Conservation (phyloP, 345 rosid species). For the Aurinia saxatilis region DNA sequence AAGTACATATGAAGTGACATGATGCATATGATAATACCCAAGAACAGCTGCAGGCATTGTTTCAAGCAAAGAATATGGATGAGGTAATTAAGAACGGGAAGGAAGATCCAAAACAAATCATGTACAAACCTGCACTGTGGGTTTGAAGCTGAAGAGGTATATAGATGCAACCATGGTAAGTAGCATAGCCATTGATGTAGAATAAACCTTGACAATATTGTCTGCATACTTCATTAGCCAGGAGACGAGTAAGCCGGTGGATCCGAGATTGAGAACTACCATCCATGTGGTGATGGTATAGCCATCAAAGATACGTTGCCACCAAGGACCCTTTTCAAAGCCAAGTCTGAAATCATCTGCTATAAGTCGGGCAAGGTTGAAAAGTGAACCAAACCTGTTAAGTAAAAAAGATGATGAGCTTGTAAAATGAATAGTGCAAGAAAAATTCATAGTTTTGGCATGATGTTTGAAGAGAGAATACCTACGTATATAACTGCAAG, state of each 20-base stretch:
- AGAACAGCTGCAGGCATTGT: conserved; percentile 68
- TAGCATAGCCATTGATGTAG: conserved; percentile 91
- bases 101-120: not conserved
- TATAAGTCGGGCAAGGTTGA: conserved; percentile 74
- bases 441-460: not conserved
- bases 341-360: conserved; percentile 87
- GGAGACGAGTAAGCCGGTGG: conserved; percentile 77
- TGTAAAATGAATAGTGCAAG: not conserved
- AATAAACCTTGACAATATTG: conserved; percentile 90
- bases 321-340: conserved; percentile 86
- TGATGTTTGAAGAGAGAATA: conserved; percentile 32
- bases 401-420: not conserved
- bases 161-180: conserved; percentile 70
- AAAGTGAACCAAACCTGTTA: conserved; percentile 71
- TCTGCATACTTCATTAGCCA: conserved; percentile 93
- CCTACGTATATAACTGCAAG: conserved; percentile 87
- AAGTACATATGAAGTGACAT: conserved; percentile 97
- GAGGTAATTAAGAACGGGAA: conserved; percentile 2
- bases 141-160: conserved; percentile 62
- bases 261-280: conserved; percentile 80
- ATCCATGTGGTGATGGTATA: conserved; percentile 72
- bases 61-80: not conserved
- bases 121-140: conserved; percentile 56
- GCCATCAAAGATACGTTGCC: conserved; percentile 83
- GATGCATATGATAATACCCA: conserved; percentile 87